phyloP scores from a whole-genome alignment of 805 yeast genomes.

The Saccharomycopsis malanga region DNA sequence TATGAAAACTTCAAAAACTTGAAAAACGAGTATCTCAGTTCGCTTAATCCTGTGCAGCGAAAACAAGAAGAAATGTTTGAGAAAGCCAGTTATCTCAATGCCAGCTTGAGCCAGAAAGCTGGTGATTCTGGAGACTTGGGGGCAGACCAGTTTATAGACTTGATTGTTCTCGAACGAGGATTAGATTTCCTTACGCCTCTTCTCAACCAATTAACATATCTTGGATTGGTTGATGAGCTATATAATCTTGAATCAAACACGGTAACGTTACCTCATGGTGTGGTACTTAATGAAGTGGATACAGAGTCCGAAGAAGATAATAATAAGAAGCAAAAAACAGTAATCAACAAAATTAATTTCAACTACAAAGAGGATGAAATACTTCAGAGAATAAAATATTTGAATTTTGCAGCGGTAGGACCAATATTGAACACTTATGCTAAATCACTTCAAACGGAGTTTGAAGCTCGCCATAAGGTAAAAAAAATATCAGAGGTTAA shows the following conservation, averaged over 20 bases:
- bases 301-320: slow-evolving; percentile 1
- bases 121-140: slow-evolving; percentile 33
- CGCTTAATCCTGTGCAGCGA: slow-evolving; percentile 33
- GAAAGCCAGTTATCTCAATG: slow-evolving; percentile 6
- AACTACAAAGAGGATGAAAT: slow-evolving; percentile 37
- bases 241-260: slow-evolving; percentile 43
- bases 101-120: slow-evolving; percentile 4
- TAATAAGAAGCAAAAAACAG: not conserved
- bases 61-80: slow-evolving; percentile 24
- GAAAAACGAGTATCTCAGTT: slow-evolving; percentile 27
- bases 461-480: slow-evolving; percentile 51
- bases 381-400: slow-evolving; percentile 45
- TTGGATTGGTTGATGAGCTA: slow-evolving; percentile 74
- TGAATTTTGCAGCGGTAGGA: slow-evolving; percentile 79
- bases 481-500: slow-evolving; percentile 60
- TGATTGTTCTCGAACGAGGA: slow-evolving; percentile 73
- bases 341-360: slow-evolving; percentile 8
- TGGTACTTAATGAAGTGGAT: slow-evolving; percentile 1
- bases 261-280: slow-evolving; percentile 25
- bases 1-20: slow-evolving; percentile 35
- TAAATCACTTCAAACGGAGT: slow-evolving; percentile 58
- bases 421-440: slow-evolving; percentile 64
- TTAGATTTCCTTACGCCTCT: slow-evolving; percentile 67
- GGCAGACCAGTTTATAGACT: slow-evolving; percentile 46
- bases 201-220: slow-evolving; percentile 70